phyloP scores from a whole-genome alignment of 768 basidiomycete species.

The Clavulina sp. region DNA sequence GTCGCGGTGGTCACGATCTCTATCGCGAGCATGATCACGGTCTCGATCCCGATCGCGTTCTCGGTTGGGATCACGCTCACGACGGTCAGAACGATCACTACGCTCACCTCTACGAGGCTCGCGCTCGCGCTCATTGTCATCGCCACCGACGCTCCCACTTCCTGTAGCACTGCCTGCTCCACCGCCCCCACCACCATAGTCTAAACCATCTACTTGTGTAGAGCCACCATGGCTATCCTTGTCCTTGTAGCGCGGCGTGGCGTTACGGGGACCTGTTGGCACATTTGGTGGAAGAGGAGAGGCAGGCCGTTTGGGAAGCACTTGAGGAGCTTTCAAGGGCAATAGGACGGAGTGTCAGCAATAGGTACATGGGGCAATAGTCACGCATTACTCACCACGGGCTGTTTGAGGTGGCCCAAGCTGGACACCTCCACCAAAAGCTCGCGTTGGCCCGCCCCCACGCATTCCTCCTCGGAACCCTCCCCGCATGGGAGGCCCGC shows the following conservation, averaged over 20 bases:
- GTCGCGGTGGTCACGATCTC: constrained; percentile 6
- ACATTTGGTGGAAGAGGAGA: constrained; percentile 77
- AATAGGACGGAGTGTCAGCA: not conserved
- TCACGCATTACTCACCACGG: constrained; percentile 1
- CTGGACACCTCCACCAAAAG: constrained; percentile 3
- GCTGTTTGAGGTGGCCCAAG: not conserved
- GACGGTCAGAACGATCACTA: not conserved
- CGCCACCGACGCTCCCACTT: constrained; percentile 3
- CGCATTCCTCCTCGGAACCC: not conserved
- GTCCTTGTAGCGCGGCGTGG: constrained; percentile 72
- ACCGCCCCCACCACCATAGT: constrained; percentile 46
- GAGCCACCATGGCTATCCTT: constrained; percentile 51
- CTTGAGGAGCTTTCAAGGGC: not conserved
- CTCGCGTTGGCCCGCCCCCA: not conserved
- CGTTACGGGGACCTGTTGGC: constrained; percentile 74
- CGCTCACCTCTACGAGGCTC: too few species aligned
- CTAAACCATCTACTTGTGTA: constrained; percentile 40
- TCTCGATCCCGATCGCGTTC: constrained; percentile 8
- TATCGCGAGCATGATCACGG: constrained; percentile 1
- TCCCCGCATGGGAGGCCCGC: constrained; percentile 1
- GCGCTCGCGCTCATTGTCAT: constrained; percentile 5
- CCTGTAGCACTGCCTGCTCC: constrained; percentile 11
- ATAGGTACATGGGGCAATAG: not conserved
- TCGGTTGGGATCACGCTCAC: not conserved
- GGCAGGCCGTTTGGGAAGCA: constrained; percentile 40